These are phyloP conservation scores for Kwoniella mangroviensis DNA, from an alignment of 768 basidiomycete species.

Conservation along the genomic window DNA sequence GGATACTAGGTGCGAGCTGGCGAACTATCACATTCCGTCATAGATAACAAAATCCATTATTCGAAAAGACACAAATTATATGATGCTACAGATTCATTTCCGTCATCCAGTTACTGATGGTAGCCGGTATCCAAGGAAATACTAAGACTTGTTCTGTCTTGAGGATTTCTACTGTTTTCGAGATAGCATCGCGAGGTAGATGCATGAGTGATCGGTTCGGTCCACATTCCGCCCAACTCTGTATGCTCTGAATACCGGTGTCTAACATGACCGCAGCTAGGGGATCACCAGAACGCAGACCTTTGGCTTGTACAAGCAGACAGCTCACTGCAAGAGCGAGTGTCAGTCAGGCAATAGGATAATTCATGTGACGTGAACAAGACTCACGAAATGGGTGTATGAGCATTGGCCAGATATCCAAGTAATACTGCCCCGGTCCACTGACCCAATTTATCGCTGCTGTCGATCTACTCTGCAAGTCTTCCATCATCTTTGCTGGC, in stretches of 20 bases:
- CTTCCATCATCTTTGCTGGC: constrained; percentile 9
- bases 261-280: constrained; percentile 8
- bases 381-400: constrained; percentile 18
- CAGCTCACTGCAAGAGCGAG: background rate
- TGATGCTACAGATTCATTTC: background rate
- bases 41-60: background rate
- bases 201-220: background rate
- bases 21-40: too few species aligned
- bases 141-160: constrained; percentile 8
- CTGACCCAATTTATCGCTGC: constrained; percentile 14
- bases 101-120: background rate
- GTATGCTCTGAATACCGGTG: constrained; percentile 6
- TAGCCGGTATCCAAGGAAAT: constrained; percentile 6
- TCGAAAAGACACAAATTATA: background rate
- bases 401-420: constrained; percentile 20
- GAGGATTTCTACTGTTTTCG: constrained; percentile 1
- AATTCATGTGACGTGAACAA: background rate
- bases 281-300: constrained; percentile 10
- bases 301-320: constrained; percentile 3
- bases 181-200: constrained; percentile 1
- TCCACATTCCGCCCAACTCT: constrained; percentile 14
- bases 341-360: background rate
- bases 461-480: constrained; percentile 1
- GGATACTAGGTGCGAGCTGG: too few species aligned
- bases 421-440: constrained; percentile 13